Base-by-base conservation (phyloP, 2,329 filamentous ascomycete species). In the Neopestalotiopsis sp. region DNA sequence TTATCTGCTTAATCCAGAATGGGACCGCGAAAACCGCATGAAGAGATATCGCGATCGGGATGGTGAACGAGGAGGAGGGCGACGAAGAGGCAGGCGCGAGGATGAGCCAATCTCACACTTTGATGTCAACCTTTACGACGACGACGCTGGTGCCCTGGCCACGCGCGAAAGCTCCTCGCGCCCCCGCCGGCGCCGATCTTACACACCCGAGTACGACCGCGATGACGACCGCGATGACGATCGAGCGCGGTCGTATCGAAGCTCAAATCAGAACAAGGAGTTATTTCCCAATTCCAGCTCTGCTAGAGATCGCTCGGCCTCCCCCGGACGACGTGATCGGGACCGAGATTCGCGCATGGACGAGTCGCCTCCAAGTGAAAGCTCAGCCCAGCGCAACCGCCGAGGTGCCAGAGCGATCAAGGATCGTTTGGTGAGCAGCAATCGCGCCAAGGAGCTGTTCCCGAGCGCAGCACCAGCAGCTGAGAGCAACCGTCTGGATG, bases 1-100 rank as follows among this genome's bases (percentile, higher is more conserved):
- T 83, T 99, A 99, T 78, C 89, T 98, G 45, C 87, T 96, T 75
- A 93, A 98, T 74, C 95, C 95, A 1, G 93, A 97, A 74, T 90
- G 94, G 77, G 95, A 97, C 75, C 94, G 92, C 2, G 90, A 91
- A 73, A 94, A 93, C 81, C 88, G 89, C 68, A 40, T 62, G 30
- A 84, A 85, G 68, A 87, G 85, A 76, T 93, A 91, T 77, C 89
- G 90, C 71, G 89, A 91, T 32, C 85, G 89, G 30, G 89, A 85
- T 45, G 76, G 76, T 4, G 76, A 76, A 42, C 61, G 76, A 24
- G 70, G 74, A 24, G 70, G 74, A 67, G 70, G 74, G 4, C 75
- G 78, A 45, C 78, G 78, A 38, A 76, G 77, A 68, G 76, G 78
- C 68, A 74, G 78, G 28, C 71, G 81, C 63, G 78, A 82, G 49